Evolutionary conservation across 805 yeast species (phyloP), one percentile per base, ranked within the genome.

Genomic region (Candida morakotiae): DNA sequence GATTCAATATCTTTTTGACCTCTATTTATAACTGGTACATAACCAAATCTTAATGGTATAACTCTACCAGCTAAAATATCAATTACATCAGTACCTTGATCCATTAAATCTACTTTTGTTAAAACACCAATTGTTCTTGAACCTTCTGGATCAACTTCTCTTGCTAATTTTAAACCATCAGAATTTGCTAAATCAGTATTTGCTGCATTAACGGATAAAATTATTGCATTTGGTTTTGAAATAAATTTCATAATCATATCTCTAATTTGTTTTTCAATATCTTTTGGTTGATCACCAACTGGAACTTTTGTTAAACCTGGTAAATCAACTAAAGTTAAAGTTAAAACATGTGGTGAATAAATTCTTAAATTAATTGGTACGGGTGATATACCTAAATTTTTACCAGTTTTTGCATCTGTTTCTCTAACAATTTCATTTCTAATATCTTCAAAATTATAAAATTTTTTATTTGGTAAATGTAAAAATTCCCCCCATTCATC

Each of bases 261-360:
- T 55, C 88, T 81, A 53, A 93, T 93, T 65, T 87, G 97, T 47
- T 75, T 79, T 67, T 93, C 98, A 48, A 93, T 93, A 62, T 93
- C 98, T 52, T 85, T 83, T 38, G 98, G 98, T 65, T 93, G 98
- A 65, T 93, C 98, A 34, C 98, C 98, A 39, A 93, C 96, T 3
- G 98, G 98, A 26, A 93, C 98, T 60, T 93, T 93, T 28, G 98
- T 93, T 54, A 93, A 76, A 43, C 98, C 98, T 8, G 98, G 98
- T 53, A 93, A 75, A 66, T 93, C 98, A 28, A 93, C 97, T 52
- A 93, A 74, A 6, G 98, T 93, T 58, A 91, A 76, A 14, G 96
- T 89, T 47, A 91, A 71, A 31, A 91, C 98, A 51, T 87, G 88
- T 16, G 98, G 98, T 18, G 96, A 87, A 63, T 76, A 89, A 43